A percentile compares a stretch with the other conserved stretches of the same genome.
Conservation (phyloP, 176 grass and related monocot species). For the Triticum aestivum region IWGSC_CS_RefSeq_v2.1 NC_057806.1:340161957-340162456, state of each 20-base stretch:
- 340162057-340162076: conserved; percentile 58
- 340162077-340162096: conserved; percentile 60
- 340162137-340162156: not conserved
- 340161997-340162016: conserved; percentile 36
- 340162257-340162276: not conserved
- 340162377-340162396: not conserved
- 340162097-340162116: conserved; percentile 48
- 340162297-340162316: not conserved
- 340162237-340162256: not conserved
- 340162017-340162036: conserved; percentile 69
- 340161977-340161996: not conserved
- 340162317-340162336: not conserved
- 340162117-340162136: not conserved
- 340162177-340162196: not conserved
- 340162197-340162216: not conserved
- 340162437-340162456: not conserved
- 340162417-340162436: not conserved
- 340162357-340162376: no score
- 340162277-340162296: not conserved
- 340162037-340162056: conserved; percentile 62
- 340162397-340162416: not conserved
- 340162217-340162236: not conserved
- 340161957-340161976: not conserved
- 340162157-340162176: conserved; percentile 14
- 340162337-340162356: conserved; percentile 11